Base-by-base conservation (phyloP, 73 alveolate species). In the Paramecium biaurelia region DNA sequence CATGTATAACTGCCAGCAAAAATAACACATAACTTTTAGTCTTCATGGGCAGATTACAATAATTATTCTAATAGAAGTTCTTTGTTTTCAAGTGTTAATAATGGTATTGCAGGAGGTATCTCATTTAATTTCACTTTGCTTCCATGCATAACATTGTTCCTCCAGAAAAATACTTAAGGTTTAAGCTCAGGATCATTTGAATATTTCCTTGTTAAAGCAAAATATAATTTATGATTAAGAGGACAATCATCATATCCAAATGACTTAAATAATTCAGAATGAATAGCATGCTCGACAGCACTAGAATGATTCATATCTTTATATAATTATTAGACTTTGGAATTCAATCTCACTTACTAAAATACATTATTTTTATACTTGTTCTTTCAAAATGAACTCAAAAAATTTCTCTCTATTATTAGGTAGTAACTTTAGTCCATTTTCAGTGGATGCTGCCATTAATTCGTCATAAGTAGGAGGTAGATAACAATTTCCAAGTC, bases 131-230 rank as follows among this genome's bases (percentile, higher is more conserved):
- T 79, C 11, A 79, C 56, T 79, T 76, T 38, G 26, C 76, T 42
- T 6, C 90, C 90, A 79, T 79, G 90, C 90, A 79, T 79, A 0
- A 79, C 90, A 79, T 79, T 79, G 15, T 79, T 79, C 24, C 90
- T 79, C 90, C 90, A 79, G 14, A 79, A 79, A 23, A 79, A 79
- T 8, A 79, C 34, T 79, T 79, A 11, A 43, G 76, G 43, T 21
- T 79, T 79, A 10, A 79, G 32, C 2, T 79, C 90, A 37, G 90
- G 90, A 34, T 79, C 76, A 24, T 79, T 79, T 24, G 74, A 43
- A 47, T 79, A 79, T 79, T 79, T 79, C 23, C 90, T 79, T 23
- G 90, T 79, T 24, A 79, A 45, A 7, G 90, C 90, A 79, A 37
- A 79, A 45, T 79, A 79, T 10, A 79, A 21, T 47, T 42, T 11